Conservation (phyloP, 23 red algal genomes). For the Agarophyton chilense region DNA sequence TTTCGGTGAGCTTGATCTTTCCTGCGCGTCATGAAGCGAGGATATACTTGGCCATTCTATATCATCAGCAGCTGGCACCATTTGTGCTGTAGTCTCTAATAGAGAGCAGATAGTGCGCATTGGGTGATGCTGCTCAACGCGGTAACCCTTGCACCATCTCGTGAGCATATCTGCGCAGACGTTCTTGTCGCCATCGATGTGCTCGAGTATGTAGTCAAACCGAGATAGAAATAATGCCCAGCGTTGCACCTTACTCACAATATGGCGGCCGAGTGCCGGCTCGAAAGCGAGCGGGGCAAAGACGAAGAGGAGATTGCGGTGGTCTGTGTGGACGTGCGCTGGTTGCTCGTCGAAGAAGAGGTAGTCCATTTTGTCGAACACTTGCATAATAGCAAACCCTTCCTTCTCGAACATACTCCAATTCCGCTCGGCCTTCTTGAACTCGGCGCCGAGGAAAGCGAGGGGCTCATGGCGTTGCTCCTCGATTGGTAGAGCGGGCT, state of each 20-base stretch:
- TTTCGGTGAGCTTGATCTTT: not conserved
- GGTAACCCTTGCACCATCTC: conserved; percentile 27
- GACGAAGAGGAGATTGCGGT: conserved; percentile 23
- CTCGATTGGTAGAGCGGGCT: not conserved
- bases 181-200: conserved; percentile 18
- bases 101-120: conserved; percentile 12
- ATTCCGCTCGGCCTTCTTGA: not conserved
- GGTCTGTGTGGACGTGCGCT: conserved; percentile 18
- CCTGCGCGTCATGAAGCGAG: not conserved
- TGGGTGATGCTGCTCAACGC: not conserved
- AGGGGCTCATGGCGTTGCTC: conserved; percentile 20
- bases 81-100: not conserved
- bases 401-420: conserved; percentile 59
- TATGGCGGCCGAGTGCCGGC: not conserved
- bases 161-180: conserved; percentile 41
- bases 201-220: conserved; percentile 38
- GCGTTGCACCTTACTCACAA: conserved; percentile 25
- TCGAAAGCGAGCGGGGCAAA: not conserved
- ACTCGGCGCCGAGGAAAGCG: conserved; percentile 13
- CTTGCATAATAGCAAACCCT: conserved; percentile 28
- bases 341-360: not conserved
- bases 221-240: conserved; percentile 30
- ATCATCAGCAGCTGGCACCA: not conserved
- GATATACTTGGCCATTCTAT: not conserved
- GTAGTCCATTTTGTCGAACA: conserved; percentile 34